Conservation (phyloP, 73 alveolate genomes). For the Blepharisma stoltei region DNA sequence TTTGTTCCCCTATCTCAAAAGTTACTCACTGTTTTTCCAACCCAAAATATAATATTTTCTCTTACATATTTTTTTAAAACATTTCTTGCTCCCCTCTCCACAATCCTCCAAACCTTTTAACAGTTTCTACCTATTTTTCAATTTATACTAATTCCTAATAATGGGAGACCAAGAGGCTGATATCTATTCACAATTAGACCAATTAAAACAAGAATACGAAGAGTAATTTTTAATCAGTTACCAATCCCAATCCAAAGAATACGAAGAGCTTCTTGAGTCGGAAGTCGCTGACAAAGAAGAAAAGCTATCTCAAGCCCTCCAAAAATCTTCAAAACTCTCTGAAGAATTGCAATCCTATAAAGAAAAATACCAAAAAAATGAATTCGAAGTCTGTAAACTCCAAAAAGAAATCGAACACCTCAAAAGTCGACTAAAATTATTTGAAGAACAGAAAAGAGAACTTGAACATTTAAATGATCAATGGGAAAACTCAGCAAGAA, state of each 20-base stretch:
- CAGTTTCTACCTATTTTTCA: no score
- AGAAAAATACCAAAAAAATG: constrained; percentile 23
- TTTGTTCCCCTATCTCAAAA: neutral
- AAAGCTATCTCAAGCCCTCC: neutral
- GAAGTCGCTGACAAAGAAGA: constrained; percentile 17
- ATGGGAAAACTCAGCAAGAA: constrained; percentile 32
- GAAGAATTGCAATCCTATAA: neutral
- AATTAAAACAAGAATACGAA: constrained; percentile 8
- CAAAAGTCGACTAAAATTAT: neutral
- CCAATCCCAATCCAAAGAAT: neutral
- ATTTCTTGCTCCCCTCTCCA: no score
- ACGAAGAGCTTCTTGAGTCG: neutral
- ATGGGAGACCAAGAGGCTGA: no score
- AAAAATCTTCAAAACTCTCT: neutral
- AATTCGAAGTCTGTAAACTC: constrained; percentile 12
- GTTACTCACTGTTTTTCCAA: neutral
- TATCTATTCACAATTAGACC: no score
- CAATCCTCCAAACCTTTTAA: no score
- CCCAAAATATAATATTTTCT: no score
- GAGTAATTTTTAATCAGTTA: constrained; percentile 9
- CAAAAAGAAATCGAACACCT: constrained; percentile 20
- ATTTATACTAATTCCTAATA: no score
- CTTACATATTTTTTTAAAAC: no score
- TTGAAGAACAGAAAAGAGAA: constrained; percentile 23
- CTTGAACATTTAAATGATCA: constrained; percentile 32